Evolutionary conservation across 2,329 filamentous ascomycete species (phyloP), one percentile per base, ranked within the genome.

Genomic region (Ophiostoma sp.): DNA sequence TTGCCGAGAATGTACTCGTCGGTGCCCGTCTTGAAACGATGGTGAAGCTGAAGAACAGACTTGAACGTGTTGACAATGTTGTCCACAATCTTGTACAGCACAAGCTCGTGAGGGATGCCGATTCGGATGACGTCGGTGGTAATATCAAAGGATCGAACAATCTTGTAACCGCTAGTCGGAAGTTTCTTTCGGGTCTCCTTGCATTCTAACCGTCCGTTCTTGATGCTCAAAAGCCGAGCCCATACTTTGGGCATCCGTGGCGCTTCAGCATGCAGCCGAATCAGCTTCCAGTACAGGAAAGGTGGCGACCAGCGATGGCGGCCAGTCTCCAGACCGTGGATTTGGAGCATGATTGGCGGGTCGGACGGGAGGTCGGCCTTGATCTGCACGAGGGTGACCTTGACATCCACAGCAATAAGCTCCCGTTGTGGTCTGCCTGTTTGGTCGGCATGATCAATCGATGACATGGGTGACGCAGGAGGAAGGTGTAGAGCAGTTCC

Each of bases 1-100:
- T 97, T 98, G 19, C 92, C 90, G 2, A 97, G 85, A 48, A 97
- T 91, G 80, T 97, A 97, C 75, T 97, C 93, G 77, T 95, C 93
- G 0, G 91, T 94, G 0, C 93, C 92, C 0, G 94, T 97, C 80
- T 89, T 90, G 84, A 98, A 97, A 12, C 95, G 91, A 82, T 98
- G 93, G 76, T 97, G 93, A n/a, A 99, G 87, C 79, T 99, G 96
- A 79, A 95, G 88, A 19, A 92, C 89, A 1, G 95, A 92, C 82
- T 99, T 99, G 76, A 93, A 84, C 0, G 93, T 90, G 78, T 98
- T 99, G 77, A 93, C 89, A 70, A 97, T 85, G 78, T 98, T 99
- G 83, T 99, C 96, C n/a, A 95, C 92, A 75, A 99, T 92, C 75
- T 91, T 92, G 82, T 96, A 92, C 78, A 98, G 88, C 31, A 97